Evolutionary conservation across 495 filamentous ascomycete genomes (phyloP).

Genomic region (Aspergillus egyptiacus): DNA sequence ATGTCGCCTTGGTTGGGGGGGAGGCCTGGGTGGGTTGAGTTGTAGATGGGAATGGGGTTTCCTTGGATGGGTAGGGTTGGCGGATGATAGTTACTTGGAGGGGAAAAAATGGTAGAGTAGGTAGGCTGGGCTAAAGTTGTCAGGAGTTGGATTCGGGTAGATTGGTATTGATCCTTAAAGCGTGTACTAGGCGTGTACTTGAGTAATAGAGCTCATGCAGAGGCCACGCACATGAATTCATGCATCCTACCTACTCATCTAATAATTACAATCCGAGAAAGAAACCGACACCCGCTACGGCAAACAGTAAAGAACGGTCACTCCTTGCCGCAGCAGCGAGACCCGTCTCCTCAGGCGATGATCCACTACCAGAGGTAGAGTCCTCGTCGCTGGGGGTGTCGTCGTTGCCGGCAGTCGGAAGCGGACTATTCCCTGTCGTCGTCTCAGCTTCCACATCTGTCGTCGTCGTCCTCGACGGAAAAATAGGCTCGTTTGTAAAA

Average conservation of each 20-base stretch:
- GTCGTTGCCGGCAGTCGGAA: background rate
- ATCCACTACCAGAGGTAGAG: background rate
- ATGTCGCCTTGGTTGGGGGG: constrained; percentile 16
- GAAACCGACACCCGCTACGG: too few species aligned
- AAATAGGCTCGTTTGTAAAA: constrained; percentile 8
- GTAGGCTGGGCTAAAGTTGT: too few species aligned
- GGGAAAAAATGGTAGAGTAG: too few species aligned
- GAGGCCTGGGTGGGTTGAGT: background rate
- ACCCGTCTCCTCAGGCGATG: background rate
- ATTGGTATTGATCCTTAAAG: too few species aligned
- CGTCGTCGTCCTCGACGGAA: background rate
- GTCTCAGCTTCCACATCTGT: background rate
- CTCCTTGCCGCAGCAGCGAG: background rate
- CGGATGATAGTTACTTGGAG: too few species aligned
- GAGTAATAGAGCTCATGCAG: too few species aligned
- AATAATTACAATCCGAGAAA: background rate
- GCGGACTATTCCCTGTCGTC: background rate
- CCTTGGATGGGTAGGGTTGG: background rate
- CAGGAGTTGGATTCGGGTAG: too few species aligned
- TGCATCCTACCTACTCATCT: too few species aligned
- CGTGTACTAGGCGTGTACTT: too few species aligned
- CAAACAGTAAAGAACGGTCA: too few species aligned
- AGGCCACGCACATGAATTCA: too few species aligned
- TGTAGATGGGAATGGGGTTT: background rate
- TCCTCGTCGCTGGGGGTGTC: too few species aligned